Percentiles rank a stretch among this genome's conserved stretches.
These are phyloP conservation scores for Leccinum rimulosum DNA, from an alignment of 768 basidiomycete genomes.

Conservation along the genomic window DNA sequence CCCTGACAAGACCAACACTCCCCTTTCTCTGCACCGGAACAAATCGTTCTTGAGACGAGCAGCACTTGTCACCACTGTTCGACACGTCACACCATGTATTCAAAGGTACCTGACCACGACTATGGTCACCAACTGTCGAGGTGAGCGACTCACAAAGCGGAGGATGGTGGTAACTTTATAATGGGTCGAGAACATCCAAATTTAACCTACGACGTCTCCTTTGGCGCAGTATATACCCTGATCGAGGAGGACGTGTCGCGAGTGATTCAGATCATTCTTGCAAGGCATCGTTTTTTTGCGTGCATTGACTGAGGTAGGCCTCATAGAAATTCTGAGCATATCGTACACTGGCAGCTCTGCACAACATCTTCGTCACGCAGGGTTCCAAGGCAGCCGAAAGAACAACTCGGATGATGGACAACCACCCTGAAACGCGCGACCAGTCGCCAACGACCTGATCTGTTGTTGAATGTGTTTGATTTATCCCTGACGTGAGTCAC, in stretches of 20 bases:
- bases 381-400: too few species aligned
- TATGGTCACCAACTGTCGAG: not conserved
- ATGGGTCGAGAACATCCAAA: too few species aligned
- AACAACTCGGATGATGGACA: conserved; percentile 3
- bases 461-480: conserved; percentile 62
- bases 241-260: too few species aligned
- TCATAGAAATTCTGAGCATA: conserved; percentile 53
- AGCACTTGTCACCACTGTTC: not conserved
- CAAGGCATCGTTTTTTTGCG: too few species aligned
- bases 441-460: conserved; percentile 63
- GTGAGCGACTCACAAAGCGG: not conserved
- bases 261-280: too few species aligned
- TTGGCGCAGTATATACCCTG: too few species aligned
- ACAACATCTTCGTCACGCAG: too few species aligned
- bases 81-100: not conserved
- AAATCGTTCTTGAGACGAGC: not conserved
- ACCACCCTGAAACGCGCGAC: conserved; percentile 63
- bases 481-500: conserved; percentile 58
- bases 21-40: too few species aligned
- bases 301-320: conserved; percentile 52
- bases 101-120: not conserved
- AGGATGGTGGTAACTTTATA: too few species aligned
- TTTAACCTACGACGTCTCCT: too few species aligned
- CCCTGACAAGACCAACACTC: too few species aligned
- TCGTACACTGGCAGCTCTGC: conserved; percentile 42